These are phyloP conservation scores for Apiotrichum akiyoshidainum DNA, from an alignment of 1,284 basidiomycete species.

Conservation along the genomic window DNA sequence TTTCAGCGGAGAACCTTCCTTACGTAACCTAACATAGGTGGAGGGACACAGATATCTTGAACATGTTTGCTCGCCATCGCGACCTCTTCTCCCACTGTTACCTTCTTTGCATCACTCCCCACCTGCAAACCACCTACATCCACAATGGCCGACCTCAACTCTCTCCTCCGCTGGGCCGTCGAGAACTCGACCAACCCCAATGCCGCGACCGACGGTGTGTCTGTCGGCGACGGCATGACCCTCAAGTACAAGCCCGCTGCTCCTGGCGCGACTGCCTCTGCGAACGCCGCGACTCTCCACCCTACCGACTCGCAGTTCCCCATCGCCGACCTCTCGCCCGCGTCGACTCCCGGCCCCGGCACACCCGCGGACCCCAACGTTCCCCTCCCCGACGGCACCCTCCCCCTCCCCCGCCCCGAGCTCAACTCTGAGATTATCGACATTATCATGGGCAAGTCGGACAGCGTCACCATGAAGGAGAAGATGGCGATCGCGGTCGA, in stretches of 20 bases:
- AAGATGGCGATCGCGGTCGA: slow-evolving; percentile 72
- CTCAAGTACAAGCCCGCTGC: slow-evolving; percentile 38
- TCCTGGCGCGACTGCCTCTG: slow-evolving; percentile 15
- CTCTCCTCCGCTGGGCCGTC: slow-evolving; percentile 29
- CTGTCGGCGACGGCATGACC: slow-evolving; percentile 22
- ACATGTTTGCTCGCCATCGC: neutral
- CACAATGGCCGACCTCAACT: slow-evolving; percentile 24
- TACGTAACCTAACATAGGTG: neutral
- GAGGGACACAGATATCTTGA: neutral
- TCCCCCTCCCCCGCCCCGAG: slow-evolving; percentile 21
- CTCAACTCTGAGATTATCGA: slow-evolving; percentile 68
- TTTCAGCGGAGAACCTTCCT: neutral
- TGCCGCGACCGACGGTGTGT: neutral
- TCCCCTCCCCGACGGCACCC: neutral
- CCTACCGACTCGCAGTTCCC: slow-evolving; percentile 35
- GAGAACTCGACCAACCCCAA: slow-evolving; percentile 32
- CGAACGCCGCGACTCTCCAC: slow-evolving; percentile 33
- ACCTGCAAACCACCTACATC: neutral
- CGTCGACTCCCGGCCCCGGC: slow-evolving; percentile 30
- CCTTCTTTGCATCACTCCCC: neutral
- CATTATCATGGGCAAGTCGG: slow-evolving; percentile 78
- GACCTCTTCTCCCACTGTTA: neutral
- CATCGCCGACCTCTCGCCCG: slow-evolving; percentile 29
- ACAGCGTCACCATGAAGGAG: slow-evolving; percentile 83
- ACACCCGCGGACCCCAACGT: slow-evolving; percentile 21